These are phyloP conservation scores for Nemania serpens DNA, from an alignment of 2,329 filamentous ascomycete genomes.

Conservation along the genomic window DNA sequence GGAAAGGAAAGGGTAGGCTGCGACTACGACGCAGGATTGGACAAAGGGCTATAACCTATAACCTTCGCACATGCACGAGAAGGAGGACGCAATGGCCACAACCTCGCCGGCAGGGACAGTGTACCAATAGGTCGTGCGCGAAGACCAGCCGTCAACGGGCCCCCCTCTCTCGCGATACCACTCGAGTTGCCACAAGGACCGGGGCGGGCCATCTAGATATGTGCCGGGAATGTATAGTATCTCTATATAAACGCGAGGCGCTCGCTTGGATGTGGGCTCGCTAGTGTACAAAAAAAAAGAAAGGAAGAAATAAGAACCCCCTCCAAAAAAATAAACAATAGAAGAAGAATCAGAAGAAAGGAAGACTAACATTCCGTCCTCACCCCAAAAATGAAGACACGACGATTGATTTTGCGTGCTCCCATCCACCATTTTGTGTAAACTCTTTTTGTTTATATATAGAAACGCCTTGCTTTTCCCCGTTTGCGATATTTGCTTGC, in stretches of 20 bases:
- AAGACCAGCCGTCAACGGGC: not conserved
- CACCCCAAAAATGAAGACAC: not conserved
- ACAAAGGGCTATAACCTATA: not conserved
- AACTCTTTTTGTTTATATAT: no score
- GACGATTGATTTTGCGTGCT: no score
- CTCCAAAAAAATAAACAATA: not conserved
- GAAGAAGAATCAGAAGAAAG: no score
- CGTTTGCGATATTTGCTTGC: no score
- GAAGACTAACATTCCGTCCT: no score
- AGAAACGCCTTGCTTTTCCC: no score
- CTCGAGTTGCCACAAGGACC: no score
- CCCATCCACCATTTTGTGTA: no score
- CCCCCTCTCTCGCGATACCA: slow-evolving; percentile 1
- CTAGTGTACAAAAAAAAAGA: slow-evolving; percentile 27
- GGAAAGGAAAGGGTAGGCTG: not conserved
- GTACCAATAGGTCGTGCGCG: slow-evolving; percentile 5
- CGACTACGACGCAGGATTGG: not conserved
- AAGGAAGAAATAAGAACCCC: slow-evolving; percentile 12
- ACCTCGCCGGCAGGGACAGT: slow-evolving; percentile 6
- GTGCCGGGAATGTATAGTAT: slow-evolving; percentile 24
- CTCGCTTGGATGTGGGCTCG: slow-evolving; percentile 18
- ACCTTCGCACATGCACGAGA: no score
- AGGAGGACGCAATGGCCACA: no score
- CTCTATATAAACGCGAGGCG: slow-evolving; percentile 17
- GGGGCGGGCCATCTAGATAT: no score